Conservation (phyloP, 495 filamentous ascomycete genomes). For the Aspergillus asperescens region DNA sequence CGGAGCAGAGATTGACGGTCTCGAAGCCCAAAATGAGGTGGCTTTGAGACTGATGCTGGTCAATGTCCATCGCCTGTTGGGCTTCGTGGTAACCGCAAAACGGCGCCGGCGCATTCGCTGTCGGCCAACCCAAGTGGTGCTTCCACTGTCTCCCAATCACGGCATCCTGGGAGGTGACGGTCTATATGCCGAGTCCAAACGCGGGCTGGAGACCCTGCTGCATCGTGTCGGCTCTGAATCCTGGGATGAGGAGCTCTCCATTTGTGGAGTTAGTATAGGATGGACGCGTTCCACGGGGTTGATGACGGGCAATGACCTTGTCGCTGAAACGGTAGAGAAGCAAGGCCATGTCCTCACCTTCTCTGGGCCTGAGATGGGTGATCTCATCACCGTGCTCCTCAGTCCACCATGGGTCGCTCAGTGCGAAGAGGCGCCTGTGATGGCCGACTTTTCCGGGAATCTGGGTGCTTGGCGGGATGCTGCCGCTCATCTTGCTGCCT, state of each 20-base stretch:
- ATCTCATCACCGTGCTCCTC: constrained; percentile 93
- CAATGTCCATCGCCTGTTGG: constrained; percentile 83
- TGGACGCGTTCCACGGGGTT: constrained; percentile 97
- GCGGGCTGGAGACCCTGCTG: constrained; percentile 91
- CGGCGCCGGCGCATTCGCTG: constrained; percentile 76
- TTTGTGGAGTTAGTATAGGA: constrained; percentile 95
- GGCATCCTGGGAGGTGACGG: constrained; percentile 95
- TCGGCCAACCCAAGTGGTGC: constrained; percentile 87
- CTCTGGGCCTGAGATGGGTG: constrained; percentile 97
- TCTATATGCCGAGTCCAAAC: constrained; percentile 96
- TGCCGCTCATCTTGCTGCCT: background rate
- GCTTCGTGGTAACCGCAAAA: constrained; percentile 84
- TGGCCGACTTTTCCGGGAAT: constrained; percentile 90
- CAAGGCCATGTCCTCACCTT: constrained; percentile 87
- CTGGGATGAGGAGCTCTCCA: constrained; percentile 94
- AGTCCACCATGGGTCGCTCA: constrained; percentile 82
- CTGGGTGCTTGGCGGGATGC: constrained; percentile 32
- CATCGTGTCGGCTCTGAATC: constrained; percentile 95
- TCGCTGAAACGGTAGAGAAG: constrained; percentile 89
- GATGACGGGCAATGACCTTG: constrained; percentile 94
- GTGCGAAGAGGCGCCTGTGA: constrained; percentile 88
- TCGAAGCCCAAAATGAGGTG: constrained; percentile 93
- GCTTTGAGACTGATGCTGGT: constrained; percentile 98
- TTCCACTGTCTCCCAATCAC: constrained; percentile 93
- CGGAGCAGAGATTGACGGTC: constrained; percentile 88